Percentiles rank a stretch among this genome's conserved stretches.
These are phyloP conservation scores for Lachnum nothofagi DNA, from an alignment of 2,329 filamentous ascomycete species.

Conservation along the genomic window DNA sequence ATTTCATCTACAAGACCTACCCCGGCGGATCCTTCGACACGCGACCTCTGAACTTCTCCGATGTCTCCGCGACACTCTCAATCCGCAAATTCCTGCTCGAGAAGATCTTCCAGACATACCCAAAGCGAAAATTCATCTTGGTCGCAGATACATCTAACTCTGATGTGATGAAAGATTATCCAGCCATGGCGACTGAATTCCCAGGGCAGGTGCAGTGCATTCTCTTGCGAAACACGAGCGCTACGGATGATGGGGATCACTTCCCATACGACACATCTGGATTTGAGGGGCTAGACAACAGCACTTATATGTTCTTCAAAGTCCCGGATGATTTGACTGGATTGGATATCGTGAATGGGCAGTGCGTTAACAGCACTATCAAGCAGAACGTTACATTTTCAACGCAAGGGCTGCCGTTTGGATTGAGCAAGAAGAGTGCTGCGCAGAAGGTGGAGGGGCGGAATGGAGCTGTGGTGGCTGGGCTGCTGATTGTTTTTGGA, in stretches of 20 bases:
- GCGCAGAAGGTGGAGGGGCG: conserved; percentile 11
- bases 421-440: conserved; percentile 28
- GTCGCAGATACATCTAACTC: conserved; percentile 72
- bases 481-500: conserved; percentile 10
- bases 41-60: conserved; percentile 73
- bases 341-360: conserved; percentile 62
- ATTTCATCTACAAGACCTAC: conserved; percentile 73
- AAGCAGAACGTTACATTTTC: conserved; percentile 68
- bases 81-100: conserved; percentile 66
- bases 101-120: conserved; percentile 71
- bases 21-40: conserved; percentile 68
- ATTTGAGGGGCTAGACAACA: conserved; percentile 62
- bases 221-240: conserved; percentile 66
- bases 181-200: conserved; percentile 57
- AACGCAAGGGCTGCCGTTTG: conserved; percentile 53
- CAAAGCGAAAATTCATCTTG: conserved; percentile 68
- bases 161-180: conserved; percentile 66
- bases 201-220: conserved; percentile 73
- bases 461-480: conserved; percentile 9
- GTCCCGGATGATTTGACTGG: conserved; percentile 62
- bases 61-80: conserved; percentile 63
- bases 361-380: conserved; percentile 62
- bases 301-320: conserved; percentile 74
- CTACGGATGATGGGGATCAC: conserved; percentile 60
- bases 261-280: conserved; percentile 73